These are phyloP conservation scores for Tylopilus vinaceipallidus DNA, from an alignment of 768 basidiomycete species.

Conservation along the genomic window DNA sequence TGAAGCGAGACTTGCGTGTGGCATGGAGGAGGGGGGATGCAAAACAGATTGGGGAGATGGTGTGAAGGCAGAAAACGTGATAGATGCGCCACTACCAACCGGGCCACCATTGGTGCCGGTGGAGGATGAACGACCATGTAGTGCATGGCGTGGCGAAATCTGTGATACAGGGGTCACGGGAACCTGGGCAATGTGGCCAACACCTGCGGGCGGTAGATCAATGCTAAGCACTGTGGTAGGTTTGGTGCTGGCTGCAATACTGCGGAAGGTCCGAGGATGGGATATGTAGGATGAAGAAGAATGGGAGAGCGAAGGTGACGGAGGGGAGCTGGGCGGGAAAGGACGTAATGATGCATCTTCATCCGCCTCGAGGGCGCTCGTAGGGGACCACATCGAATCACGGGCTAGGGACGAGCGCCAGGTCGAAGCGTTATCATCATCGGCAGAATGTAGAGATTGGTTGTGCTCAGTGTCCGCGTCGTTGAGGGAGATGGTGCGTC, in stretches of 20 bases:
- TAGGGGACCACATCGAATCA: conserved; percentile 79
- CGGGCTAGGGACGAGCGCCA: conserved; percentile 60
- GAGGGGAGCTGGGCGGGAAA: conserved; percentile 82
- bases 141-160: conserved; percentile 46
- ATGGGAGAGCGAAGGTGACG: conserved; percentile 81
- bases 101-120: conserved; percentile 46
- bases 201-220: conserved; percentile 74
- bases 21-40: conserved; percentile 39
- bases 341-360: conserved; percentile 93
- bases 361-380: conserved; percentile 78
- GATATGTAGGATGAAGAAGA: conserved; percentile 85
- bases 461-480: conserved; percentile 49
- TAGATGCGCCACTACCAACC: conserved; percentile 51
- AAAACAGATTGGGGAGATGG: conserved; percentile 45
- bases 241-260: conserved; percentile 86
- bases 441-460: conserved; percentile 35
- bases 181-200: conserved; percentile 91
- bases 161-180: conserved; percentile 58
- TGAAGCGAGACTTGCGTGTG: conserved; percentile 17
- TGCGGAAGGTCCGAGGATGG: conserved; percentile 76
- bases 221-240: conserved; percentile 93
- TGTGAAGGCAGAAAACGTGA: conserved; percentile 73
- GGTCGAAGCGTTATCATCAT: conserved; percentile 43
- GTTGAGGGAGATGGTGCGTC: conserved; percentile 65
- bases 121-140: conserved; percentile 63